Evolutionary conservation across 2,329 filamentous ascomycete species (phyloP).

Genomic region (Claviceps pusilla): DNA sequence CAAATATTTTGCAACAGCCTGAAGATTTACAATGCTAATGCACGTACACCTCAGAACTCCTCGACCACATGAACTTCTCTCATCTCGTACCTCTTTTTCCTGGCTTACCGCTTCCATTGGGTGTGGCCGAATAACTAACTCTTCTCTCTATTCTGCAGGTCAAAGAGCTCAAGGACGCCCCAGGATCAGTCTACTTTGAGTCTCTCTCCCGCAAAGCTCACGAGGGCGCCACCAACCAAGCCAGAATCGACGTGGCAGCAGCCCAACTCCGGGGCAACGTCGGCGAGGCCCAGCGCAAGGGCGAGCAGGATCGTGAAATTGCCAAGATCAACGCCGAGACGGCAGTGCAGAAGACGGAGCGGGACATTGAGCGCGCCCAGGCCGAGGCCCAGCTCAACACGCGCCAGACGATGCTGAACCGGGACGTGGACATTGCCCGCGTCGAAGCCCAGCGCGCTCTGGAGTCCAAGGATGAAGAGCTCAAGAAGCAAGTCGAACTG

Average conservation of each 20-base stretch:
- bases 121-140: not conserved
- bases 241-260: conserved; percentile 50
- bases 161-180: conserved; percentile 75
- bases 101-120: too few species aligned
- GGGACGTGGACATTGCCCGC: conserved; percentile 60
- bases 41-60: not conserved
- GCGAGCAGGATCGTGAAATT: conserved; percentile 70
- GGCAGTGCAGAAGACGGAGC: conserved; percentile 69
- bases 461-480: conserved; percentile 63
- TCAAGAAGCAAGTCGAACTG: conserved; percentile 63
- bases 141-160: conserved; percentile 18
- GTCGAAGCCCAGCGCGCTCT: conserved; percentile 60
- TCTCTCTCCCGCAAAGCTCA: conserved; percentile 72
- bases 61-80: not conserved
- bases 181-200: conserved; percentile 68
- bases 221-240: conserved; percentile 72
- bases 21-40: conserved; percentile 53
- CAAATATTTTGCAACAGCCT: conserved; percentile 27
- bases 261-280: conserved; percentile 53
- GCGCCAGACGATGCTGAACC: conserved; percentile 54
- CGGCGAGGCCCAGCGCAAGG: conserved; percentile 62
- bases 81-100: not conserved
- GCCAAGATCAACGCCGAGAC: conserved; percentile 80
- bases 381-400: conserved; percentile 66
- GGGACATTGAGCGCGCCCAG: conserved; percentile 64